A percentile compares a stretch with the other conserved stretches of the same genome.
Conservation (phyloP, 805 yeast genomes). For the Metschnikowia anglica region DNA sequence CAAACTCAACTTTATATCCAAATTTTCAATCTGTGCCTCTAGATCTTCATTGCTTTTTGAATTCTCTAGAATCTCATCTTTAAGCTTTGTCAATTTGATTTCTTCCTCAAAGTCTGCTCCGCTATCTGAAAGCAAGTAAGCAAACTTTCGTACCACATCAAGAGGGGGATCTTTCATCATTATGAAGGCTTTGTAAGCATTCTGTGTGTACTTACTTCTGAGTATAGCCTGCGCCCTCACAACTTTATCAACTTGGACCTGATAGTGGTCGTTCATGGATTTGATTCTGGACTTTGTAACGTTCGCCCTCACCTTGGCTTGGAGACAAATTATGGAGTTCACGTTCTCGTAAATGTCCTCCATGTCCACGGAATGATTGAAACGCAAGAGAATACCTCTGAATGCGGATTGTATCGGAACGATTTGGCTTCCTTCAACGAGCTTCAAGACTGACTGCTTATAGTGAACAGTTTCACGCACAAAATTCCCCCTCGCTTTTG, state of each 20-base stretch:
- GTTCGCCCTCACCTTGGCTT: slow-evolving; percentile 53
- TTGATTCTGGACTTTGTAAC: slow-evolving; percentile 37
- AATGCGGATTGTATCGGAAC: slow-evolving; percentile 54
- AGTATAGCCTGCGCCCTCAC: slow-evolving; percentile 73
- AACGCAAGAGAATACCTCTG: slow-evolving; percentile 64
- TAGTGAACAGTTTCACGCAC: slow-evolving; percentile 30
- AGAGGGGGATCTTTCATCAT: slow-evolving; percentile 75
- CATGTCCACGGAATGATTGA: slow-evolving; percentile 50
- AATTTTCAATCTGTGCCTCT: slow-evolving; percentile 71
- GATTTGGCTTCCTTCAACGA: slow-evolving; percentile 24
- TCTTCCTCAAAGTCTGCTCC: slow-evolving; percentile 77
- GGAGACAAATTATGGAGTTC: slow-evolving; percentile 45
- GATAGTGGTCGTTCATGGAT: slow-evolving; percentile 48
- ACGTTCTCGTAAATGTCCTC: slow-evolving; percentile 53
- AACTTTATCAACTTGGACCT: slow-evolving; percentile 54
- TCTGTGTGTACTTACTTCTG: slow-evolving; percentile 63
- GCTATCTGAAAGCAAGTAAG: slow-evolving; percentile 68
- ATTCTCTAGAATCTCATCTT: slow-evolving; percentile 66
- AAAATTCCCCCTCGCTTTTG: slow-evolving; percentile 45
- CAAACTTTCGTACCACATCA: slow-evolving; percentile 71
- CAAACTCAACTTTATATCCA: slow-evolving; percentile 75
- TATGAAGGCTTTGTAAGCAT: slow-evolving; percentile 71
- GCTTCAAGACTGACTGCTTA: slow-evolving; percentile 19
- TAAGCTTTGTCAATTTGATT: slow-evolving; percentile 59
- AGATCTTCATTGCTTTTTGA: slow-evolving; percentile 69